These are phyloP conservation scores for Aspergillus neotritici DNA, from an alignment of 2,329 filamentous ascomycete genomes.

Conservation along the genomic window DNA sequence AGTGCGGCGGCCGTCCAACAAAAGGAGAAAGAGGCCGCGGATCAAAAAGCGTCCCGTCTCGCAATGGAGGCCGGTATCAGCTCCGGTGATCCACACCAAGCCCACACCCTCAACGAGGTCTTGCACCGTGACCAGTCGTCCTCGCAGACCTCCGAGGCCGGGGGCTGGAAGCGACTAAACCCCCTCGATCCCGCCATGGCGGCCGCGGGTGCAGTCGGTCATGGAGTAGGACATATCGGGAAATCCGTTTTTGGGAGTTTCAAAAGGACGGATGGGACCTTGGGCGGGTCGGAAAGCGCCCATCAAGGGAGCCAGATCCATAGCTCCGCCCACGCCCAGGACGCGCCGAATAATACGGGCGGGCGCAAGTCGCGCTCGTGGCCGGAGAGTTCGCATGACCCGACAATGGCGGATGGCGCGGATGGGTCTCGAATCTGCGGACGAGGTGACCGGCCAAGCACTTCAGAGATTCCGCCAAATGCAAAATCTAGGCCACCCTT, in stretches of 20 bases:
- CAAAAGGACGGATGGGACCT: constrained; percentile 33
- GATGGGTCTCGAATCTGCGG: not conserved
- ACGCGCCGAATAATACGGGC: too few species aligned
- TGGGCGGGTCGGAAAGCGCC: constrained; percentile 29
- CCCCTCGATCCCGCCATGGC: constrained; percentile 45
- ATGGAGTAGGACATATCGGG: constrained; percentile 43
- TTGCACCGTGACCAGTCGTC: constrained; percentile 25
- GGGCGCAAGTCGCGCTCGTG: too few species aligned
- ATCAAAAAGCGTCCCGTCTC: constrained; percentile 42
- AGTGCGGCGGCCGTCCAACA: constrained; percentile 32
- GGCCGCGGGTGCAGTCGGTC: constrained; percentile 48
- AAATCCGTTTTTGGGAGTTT: constrained; percentile 42
- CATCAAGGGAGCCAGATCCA: too few species aligned
- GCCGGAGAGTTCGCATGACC: not conserved
- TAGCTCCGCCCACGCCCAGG: too few species aligned
- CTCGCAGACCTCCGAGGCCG: constrained; percentile 11
- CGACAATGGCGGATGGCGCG: not conserved
- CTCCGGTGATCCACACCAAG: constrained; percentile 54
- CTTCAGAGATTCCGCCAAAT: constrained; percentile 1
- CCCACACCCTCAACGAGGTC: constrained; percentile 46
- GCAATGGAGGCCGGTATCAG: constrained; percentile 48
- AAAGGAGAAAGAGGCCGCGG: constrained; percentile 47
- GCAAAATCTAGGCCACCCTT: constrained; percentile 24
- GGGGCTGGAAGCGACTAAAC: constrained; percentile 18
- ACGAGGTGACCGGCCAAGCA: not conserved